Evolutionary conservation across 2,329 filamentous ascomycete species (phyloP).

Genomic region (Penicillium thymicola): DNA sequence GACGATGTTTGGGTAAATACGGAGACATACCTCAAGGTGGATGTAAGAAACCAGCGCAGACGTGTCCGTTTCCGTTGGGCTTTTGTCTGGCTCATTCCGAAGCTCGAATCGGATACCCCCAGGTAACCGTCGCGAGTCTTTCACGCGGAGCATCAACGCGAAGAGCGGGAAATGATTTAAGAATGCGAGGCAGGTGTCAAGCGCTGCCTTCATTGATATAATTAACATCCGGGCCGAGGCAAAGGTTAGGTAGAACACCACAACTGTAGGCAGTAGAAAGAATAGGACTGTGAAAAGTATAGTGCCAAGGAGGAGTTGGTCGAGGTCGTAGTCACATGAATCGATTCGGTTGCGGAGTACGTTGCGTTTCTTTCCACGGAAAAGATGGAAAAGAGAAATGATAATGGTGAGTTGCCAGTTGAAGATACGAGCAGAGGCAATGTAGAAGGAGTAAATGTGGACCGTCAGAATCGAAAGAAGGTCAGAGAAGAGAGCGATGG

Average conservation of each 20-base stretch:
- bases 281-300: slow-evolving; percentile 95
- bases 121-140: slow-evolving; percentile 85
- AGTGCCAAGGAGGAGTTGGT: slow-evolving; percentile 92
- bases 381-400: slow-evolving; percentile 95
- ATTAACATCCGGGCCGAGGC: slow-evolving; percentile 92
- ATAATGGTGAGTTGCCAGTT: slow-evolving; percentile 98
- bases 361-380: slow-evolving; percentile 96
- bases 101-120: slow-evolving; percentile 93
- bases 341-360: slow-evolving; percentile 96
- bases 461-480: slow-evolving; percentile 85
- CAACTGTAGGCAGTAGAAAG: slow-evolving; percentile 89
- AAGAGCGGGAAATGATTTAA: slow-evolving; percentile 98
- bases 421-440: slow-evolving; percentile 93
- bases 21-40: slow-evolving; percentile 66
- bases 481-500: slow-evolving; percentile 92
- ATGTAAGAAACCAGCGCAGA: slow-evolving; percentile 73
- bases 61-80: slow-evolving; percentile 31
- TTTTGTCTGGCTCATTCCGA: slow-evolving; percentile 62
- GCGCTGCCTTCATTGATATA: slow-evolving; percentile 82
- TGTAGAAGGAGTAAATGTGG: slow-evolving; percentile 97
- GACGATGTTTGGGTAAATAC: neutral
- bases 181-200: slow-evolving; percentile 89
- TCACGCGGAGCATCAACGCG: slow-evolving; percentile 90
- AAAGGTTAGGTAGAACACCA: slow-evolving; percentile 96
- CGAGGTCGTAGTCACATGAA: slow-evolving; percentile 96